phyloP scores from a whole-genome alignment of 108 stramenopile genomes.

The Schizochytrium sp. region DNA sequence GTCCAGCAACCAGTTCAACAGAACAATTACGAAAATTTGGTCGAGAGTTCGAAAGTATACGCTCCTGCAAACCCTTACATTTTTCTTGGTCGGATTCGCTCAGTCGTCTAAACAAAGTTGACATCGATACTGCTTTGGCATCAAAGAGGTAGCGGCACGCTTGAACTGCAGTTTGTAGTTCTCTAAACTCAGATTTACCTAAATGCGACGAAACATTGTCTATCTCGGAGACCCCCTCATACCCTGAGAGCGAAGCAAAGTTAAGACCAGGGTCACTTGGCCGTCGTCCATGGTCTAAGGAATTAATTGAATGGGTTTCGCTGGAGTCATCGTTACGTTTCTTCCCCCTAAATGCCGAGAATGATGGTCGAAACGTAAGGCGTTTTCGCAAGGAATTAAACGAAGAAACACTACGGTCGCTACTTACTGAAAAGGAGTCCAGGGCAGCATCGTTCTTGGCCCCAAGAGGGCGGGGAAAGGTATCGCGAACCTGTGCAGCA shows the following conservation, averaged over 20 bases:
- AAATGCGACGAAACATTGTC: no score
- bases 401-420: neutral
- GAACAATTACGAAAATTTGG: constrained; percentile 6
- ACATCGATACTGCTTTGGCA: no score
- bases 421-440: neutral
- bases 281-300: no score
- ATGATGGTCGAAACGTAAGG: neutral
- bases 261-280: no score
- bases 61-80: neutral
- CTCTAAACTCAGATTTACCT: no score
- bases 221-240: no score
- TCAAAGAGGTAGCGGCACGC: no score
- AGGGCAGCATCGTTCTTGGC: neutral
- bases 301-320: no score
- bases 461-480: neutral
- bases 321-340: no score
- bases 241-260: no score
- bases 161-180: no score
- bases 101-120: neutral
- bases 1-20: neutral
- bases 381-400: neutral
- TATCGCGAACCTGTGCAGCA: neutral
- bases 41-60: neutral
- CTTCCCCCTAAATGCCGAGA: no score
- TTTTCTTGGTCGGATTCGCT: neutral